Evolutionary conservation across 768 basidiomycete genomes (phyloP), one percentile per base, ranked within the genome.

Genomic region (Mycena vitilis): DNA sequence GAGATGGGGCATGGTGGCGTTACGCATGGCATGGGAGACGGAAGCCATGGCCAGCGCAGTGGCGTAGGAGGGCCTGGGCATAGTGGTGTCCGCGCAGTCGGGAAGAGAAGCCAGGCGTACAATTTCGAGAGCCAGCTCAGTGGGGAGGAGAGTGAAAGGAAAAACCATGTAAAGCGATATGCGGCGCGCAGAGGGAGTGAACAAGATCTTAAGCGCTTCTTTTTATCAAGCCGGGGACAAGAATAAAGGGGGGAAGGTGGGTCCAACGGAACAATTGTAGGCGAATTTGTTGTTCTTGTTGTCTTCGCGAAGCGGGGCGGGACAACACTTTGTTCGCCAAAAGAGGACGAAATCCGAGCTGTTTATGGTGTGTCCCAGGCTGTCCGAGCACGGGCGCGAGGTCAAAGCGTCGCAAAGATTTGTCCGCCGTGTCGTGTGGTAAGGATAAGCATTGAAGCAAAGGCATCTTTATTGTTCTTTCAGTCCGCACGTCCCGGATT

Each of bases 91-190:
- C 12, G 60, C 49, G 47, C 70, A 70, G 59, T 66, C 59, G n/a
- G 80, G 79, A 5, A 71, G 60, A 11, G 79, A 70, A 20, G 81
- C 80, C n/a, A 80, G 51, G 34, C 74, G 69, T 40, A 82, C 70
- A 56, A 83, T 78, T 47, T 79, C 76, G 48, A 80, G 76, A 48
- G 72, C 76, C 34, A 83, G 77, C 73, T 83, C 82, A 25, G 75
- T 71, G 12, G 81, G 77, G 47, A 82, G 78, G 25, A 59, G 55
- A 23, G 71, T 70, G 64, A 82, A 74, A 51, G 60, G 45, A 25
- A 65, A 69, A 16, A 22, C 12, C 63, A 64, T 56, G 20, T 16
- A 38, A 16, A 25, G 18, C 15, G 34, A 30, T 37, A 25, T 18
- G 34, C 25, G 16, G 65, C 23, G 23, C 25, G 40, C 9, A 53